These are phyloP conservation scores for Rhizopogon vinicolor DNA, from an alignment of 768 basidiomycete species.

Conservation along the genomic window DNA sequence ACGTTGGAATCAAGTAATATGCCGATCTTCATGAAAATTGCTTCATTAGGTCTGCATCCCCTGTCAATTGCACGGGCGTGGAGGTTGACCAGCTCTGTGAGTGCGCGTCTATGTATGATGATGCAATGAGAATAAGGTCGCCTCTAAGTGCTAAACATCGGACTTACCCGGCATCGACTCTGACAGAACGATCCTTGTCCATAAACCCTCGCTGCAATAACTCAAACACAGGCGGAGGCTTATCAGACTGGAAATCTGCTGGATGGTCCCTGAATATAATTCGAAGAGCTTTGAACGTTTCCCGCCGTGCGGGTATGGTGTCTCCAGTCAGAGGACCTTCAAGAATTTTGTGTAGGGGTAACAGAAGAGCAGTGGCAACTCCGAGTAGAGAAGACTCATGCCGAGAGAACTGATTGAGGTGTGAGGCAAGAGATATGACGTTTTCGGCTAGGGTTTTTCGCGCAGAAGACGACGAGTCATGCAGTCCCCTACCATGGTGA, in stretches of 20 bases:
- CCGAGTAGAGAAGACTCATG: conserved; percentile 21
- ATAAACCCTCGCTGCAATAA: conserved; percentile 45
- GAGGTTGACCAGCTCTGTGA: conserved; percentile 44
- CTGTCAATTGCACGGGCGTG: conserved; percentile 30
- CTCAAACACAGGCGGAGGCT: conserved; percentile 28
- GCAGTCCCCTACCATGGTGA: conserved; percentile 29
- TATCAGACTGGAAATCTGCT: conserved; percentile 19
- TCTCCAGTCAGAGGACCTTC: conserved; percentile 44
- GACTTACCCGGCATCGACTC: conserved; percentile 66
- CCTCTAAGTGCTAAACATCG: not conserved
- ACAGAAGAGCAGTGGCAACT: conserved; percentile 27
- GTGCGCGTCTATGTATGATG: conserved; percentile 28
- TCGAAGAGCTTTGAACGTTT: conserved; percentile 36
- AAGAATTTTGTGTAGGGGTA: conserved; percentile 17
- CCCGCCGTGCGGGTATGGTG: conserved; percentile 40
- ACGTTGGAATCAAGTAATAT: conserved; percentile 38
- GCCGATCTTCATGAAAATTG: conserved; percentile 42
- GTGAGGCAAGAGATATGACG: conserved; percentile 13
- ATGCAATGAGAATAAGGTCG: conserved; percentile 8
- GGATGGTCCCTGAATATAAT: conserved; percentile 40
- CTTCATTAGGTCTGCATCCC: conserved; percentile 31
- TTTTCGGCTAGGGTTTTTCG: conserved; percentile 29
- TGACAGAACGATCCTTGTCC: conserved; percentile 53
- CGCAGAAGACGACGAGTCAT: conserved; percentile 21
- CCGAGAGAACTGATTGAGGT: conserved; percentile 20